Base-by-base conservation (phyloP, 352 stramenopile species). In the Phytophthora macrochlamydospora region DNA sequence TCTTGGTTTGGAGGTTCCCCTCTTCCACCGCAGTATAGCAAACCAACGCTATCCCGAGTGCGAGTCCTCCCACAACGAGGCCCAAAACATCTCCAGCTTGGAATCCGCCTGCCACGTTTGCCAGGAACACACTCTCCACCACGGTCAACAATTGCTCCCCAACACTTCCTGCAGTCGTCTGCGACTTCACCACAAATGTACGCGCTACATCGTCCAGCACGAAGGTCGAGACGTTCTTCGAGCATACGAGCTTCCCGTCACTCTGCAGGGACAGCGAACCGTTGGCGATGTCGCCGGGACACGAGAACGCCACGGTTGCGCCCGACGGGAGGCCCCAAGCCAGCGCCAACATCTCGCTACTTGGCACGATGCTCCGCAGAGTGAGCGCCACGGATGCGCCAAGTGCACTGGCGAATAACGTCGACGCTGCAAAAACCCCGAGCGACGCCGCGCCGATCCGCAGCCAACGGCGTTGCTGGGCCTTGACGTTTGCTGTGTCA, bases 161-260 rank as follows among this genome's bases (percentile, higher is more conserved):
- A 29, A 85, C 54, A 43, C 51, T 69, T 53, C 18, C 48, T 9
- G 48, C 40, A 29, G 43, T 51, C n/a, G 37, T 64, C 53, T 56
- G 65, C n/a, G 62, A 63, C 4, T 42, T 37, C 49, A 71, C 45
- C 50, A 62, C 44, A 33, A 78, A 65, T 3, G 69, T 67, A n/a
- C 58, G 59, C 51, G 77, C 66, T 65, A 89, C 40, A 49, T 89
- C 78, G 44, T 91, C 67, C 7, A 91, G 24, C 12, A 79, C 43
- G 52, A 91, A 87, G 12, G 42, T 59, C 14, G 83, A 87, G 7
- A 65, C 57, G 58, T 89, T 89, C 13, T 63, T 35, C 28, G 58
- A 51, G 69, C 64, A 83, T 40, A 50, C 31, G 28, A 87, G 65
- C 29, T 62, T 53, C 0, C 82, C 82, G 56, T 85, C 66, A 31